phyloP scores from a whole-genome alignment of 1,284 basidiomycete species.

The Pterulicium gracile region DNA sequence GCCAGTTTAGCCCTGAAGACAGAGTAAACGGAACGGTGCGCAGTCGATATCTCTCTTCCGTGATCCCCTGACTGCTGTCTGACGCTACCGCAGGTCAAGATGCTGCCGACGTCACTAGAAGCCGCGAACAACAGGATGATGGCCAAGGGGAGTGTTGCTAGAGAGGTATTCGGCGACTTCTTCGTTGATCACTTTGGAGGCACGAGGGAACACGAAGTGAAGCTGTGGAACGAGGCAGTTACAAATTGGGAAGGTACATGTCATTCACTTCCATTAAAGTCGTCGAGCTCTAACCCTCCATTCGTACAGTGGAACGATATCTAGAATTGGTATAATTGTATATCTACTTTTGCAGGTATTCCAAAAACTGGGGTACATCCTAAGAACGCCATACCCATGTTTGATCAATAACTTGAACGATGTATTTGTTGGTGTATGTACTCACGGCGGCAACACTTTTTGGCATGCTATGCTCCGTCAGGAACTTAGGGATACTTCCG shows the following conservation, averaged over 20 bases:
- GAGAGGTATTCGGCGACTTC: slow-evolving; percentile 79
- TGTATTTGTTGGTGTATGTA: no score
- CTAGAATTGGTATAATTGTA: slow-evolving; percentile 58
- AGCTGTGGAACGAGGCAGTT: slow-evolving; percentile 79
- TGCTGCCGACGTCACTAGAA: slow-evolving; percentile 72
- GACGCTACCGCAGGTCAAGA: slow-evolving; percentile 51
- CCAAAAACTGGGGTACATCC: slow-evolving; percentile 56
- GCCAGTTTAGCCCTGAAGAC: slow-evolving; percentile 44
- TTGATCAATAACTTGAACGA: no score
- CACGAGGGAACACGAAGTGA: slow-evolving; percentile 84
- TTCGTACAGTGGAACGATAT: slow-evolving; percentile 66
- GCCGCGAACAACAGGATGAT: slow-evolving; percentile 76
- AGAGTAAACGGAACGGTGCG: slow-evolving; percentile 43
- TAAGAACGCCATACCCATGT: no score
- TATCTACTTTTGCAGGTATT: background rate
- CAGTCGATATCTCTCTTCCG: slow-evolving; percentile 6
- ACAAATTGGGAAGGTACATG: slow-evolving; percentile 87
- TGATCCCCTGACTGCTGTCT: slow-evolving; percentile 4
- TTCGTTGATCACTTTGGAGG: slow-evolving; percentile 93
- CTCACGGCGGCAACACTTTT: slow-evolving; percentile 51
- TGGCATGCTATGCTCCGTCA: slow-evolving; percentile 48
- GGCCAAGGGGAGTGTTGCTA: slow-evolving; percentile 65
- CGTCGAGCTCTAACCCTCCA: slow-evolving; percentile 4
- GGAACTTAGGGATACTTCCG: slow-evolving; percentile 53
- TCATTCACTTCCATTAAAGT: slow-evolving; percentile 2